phyloP scores from a whole-genome alignment of 495 filamentous ascomycete genomes.

The Aspergillus biplanus region DNA sequence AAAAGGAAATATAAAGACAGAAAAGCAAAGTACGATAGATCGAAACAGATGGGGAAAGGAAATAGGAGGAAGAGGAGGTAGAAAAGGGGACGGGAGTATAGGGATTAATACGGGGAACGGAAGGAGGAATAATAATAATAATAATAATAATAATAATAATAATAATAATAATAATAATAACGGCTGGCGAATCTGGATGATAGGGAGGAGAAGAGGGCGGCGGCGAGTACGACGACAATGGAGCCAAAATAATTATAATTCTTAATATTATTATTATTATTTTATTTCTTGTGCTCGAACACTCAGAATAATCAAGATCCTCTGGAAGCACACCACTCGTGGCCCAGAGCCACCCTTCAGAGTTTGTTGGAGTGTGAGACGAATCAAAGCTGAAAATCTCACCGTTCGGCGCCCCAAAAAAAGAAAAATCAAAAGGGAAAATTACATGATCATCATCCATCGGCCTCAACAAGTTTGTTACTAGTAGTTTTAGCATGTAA shows the following conservation, averaged over 20 bases:
- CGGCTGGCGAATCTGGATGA: conserved; percentile 4
- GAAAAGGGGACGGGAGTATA: conserved; percentile 1
- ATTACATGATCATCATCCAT: conserved; percentile 12
- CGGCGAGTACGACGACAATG: conserved; percentile 6
- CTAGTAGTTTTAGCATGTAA: not conserved
- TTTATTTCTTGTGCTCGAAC: not conserved
- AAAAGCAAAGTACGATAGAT: conserved; percentile 6
- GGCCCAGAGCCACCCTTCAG: conserved; percentile 17
- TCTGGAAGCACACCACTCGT: conserved; percentile 12
- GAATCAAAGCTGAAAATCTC: conserved; percentile 6
- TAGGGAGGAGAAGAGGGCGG: conserved; percentile 2
- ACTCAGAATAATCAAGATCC: not conserved
- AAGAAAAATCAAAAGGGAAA: conserved; percentile 6
- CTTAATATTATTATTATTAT: conserved; percentile 6
- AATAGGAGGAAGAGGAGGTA: conserved; percentile 26
- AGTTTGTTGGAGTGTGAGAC: not conserved
- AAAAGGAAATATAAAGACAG: conserved; percentile 10
- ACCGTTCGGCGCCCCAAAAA: conserved; percentile 6
- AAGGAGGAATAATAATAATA: conserved; percentile 16
- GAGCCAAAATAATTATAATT: conserved; percentile 6
- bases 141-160: conserved; percentile 8
- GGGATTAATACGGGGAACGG: not conserved
- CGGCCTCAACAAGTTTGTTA: not conserved
- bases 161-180: not conserved
- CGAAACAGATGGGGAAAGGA: not conserved